Conservation (phyloP, 306 rosid genomes). For the Cucurbita argyrosperma region DNA sequence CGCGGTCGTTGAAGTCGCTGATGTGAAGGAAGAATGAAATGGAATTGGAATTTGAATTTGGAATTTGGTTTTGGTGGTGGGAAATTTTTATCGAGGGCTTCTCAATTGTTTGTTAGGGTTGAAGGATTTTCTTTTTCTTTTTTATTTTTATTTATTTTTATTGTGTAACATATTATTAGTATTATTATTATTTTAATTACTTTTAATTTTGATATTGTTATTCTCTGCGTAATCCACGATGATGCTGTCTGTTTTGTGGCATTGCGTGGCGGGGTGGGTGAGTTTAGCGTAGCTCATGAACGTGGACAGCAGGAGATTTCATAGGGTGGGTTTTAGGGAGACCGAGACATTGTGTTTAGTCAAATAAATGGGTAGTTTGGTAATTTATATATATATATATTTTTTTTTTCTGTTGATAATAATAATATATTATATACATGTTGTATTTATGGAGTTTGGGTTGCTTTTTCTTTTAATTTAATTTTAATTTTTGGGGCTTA, state of each 20-base stretch:
- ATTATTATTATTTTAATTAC: neutral
- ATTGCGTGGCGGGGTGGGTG: neutral
- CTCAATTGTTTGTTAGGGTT: neutral
- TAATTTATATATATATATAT: no score
- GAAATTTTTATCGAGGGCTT: neutral
- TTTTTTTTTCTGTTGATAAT: neutral
- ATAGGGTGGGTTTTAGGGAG: constrained; percentile 1
- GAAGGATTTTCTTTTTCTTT: neutral
- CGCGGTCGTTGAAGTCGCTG: constrained; percentile 69
- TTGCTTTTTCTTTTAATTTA: neutral
- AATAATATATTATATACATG: neutral
- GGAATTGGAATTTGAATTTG: neutral
- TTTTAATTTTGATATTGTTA: neutral
- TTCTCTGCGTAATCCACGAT: constrained; percentile 2
- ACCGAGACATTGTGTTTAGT: constrained; percentile 3
- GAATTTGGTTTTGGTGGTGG: neutral
- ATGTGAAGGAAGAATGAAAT: constrained; percentile 24
- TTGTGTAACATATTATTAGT: neutral
- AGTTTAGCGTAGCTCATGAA: constrained; percentile 2
- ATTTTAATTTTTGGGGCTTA: neutral
- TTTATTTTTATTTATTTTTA: neutral
- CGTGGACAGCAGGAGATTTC: constrained; percentile 9
- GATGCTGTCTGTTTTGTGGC: constrained; percentile 2
- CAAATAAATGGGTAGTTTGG: neutral
- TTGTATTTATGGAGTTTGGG: neutral